These are phyloP conservation scores for Leishmania gerbilli DNA, from an alignment of 208 protist species.

Conservation along the genomic window DNA sequence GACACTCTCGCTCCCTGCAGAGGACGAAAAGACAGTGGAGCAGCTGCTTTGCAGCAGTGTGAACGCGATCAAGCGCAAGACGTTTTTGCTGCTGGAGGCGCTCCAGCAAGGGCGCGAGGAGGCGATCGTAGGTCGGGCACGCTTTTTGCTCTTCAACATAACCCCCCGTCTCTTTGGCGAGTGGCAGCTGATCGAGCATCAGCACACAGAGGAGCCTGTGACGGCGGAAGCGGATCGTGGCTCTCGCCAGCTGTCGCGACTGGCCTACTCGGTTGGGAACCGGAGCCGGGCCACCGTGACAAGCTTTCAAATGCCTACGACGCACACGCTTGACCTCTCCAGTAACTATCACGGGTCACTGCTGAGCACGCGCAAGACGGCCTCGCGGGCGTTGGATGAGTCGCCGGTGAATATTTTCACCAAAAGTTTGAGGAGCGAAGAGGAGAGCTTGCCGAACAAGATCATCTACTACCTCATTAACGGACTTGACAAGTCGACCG, in stretches of 20 bases:
- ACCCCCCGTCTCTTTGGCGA: slow-evolving; percentile 64
- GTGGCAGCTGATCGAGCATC: slow-evolving; percentile 50
- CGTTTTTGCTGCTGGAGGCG: slow-evolving; percentile 80
- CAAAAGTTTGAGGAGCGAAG: slow-evolving; percentile 31
- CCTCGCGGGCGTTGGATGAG: slow-evolving; percentile 14
- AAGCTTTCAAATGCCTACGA: slow-evolving; percentile 22
- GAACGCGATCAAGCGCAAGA: slow-evolving; percentile 66
- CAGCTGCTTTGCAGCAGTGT: slow-evolving; percentile 43
- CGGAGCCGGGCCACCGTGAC: slow-evolving; percentile 31
- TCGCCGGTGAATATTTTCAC: slow-evolving; percentile 44
- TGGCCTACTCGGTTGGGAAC: slow-evolving; percentile 23
- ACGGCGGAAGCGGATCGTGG: slow-evolving; percentile 28
- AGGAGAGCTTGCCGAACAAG: slow-evolving; percentile 54
- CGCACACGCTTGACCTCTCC: slow-evolving; percentile 41
- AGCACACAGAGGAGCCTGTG: slow-evolving; percentile 76
- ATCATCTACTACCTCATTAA: slow-evolving; percentile 73
- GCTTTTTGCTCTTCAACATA: slow-evolving; percentile 76
- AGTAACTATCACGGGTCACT: slow-evolving; percentile 24
- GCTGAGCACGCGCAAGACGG: slow-evolving; percentile 20
- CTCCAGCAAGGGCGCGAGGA: slow-evolving; percentile 69
- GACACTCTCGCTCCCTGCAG: slow-evolving; percentile 24
- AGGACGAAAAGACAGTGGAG: slow-evolving; percentile 38
- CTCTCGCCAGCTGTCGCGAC: slow-evolving; percentile 31
- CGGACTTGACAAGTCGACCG: slow-evolving; percentile 40
- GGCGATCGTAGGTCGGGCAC: slow-evolving; percentile 62